Evolutionary conservation across 164 flowering plant species (phyloP), one percentile per base, ranked within the genome.

Genomic region (Vitis rupestris): DNA sequence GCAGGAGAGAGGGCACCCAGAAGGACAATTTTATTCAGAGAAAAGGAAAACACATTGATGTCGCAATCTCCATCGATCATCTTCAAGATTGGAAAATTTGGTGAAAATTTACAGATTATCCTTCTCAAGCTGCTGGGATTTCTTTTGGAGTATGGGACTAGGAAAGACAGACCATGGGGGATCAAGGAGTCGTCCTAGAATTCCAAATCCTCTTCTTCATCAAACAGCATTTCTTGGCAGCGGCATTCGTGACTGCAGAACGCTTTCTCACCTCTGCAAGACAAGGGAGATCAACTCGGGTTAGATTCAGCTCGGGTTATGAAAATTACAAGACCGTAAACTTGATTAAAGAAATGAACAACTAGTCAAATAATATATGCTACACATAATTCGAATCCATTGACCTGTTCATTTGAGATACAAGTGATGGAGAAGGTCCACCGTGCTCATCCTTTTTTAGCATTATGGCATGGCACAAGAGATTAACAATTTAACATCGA

Each of bases 211-310:
- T 78, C 79, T 59, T 70, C 30, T 62, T 74, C 87, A 74, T 88
- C 88, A 31, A 69, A 66, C 48, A 78, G 48, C 81, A 88, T 84
- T 70, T 83, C 90, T 74, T 82, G 83, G 77, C 75, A 27, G 15
- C 89, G 70, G 74, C 91, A 85, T 69, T 83, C 85, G 1, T 59
- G 59, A 56, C 88, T 88, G 78, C 92, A 88, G 60, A 86, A 88
- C 2, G 84, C 85, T 71, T 84, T 82, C 66, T 88, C 92, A 15
- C 89, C 92, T 70, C 89, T 85, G 85, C 75, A 71, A 69, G 17
- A 9, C 10, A 15, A 8, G 15, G n/a, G 10, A 55, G 52, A 50
- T 59, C n/a, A 27, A 15, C 10, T 5, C 0, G 12, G 50, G 2
- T 13, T n/a, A 56, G 37, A 49, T 23, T 29, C 8, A 17, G 8